These are phyloP conservation scores for Pyrenula massariospora DNA, from an alignment of 495 filamentous ascomycete genomes.

Conservation along the genomic window DNA sequence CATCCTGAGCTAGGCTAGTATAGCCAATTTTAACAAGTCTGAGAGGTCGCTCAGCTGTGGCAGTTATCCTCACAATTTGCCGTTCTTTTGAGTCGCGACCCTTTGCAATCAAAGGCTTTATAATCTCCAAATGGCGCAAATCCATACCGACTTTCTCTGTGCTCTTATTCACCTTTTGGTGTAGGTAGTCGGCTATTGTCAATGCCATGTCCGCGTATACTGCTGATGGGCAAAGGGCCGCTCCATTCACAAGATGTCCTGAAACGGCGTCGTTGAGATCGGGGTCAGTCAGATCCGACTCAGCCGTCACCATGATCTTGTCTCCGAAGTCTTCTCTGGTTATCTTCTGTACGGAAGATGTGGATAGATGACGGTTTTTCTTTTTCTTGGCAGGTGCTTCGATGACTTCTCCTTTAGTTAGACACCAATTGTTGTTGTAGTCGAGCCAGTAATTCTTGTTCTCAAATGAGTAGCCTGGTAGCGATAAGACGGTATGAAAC, in stretches of 20 bases:
- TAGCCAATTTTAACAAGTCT: constrained; percentile 19
- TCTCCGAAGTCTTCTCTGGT: constrained; percentile 43
- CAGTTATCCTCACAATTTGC: constrained; percentile 33
- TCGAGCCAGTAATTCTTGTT: constrained; percentile 76
- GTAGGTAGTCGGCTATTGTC: constrained; percentile 17
- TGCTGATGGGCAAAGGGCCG: constrained; percentile 24
- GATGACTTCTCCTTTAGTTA: constrained; percentile 28
- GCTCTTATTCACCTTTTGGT: constrained; percentile 40
- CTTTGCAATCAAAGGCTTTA: constrained; percentile 49
- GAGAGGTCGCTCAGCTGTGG: constrained; percentile 23
- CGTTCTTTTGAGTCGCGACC: constrained; percentile 20
- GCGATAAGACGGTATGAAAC: constrained; percentile 47
- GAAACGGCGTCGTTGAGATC: constrained; percentile 48
- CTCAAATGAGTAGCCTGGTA: constrained; percentile 70
- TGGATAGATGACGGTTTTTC: constrained; percentile 19
- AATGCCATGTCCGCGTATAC: constrained; percentile 17
- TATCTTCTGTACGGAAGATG: constrained; percentile 34
- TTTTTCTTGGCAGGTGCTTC: constrained; percentile 8
- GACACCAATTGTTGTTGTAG: constrained; percentile 49
- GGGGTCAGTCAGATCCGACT: constrained; percentile 53
- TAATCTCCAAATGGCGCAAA: constrained; percentile 45
- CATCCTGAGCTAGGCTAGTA: constrained; percentile 19
- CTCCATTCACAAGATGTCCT: constrained; percentile 48
- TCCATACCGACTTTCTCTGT: constrained; percentile 36
- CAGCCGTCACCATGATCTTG: constrained; percentile 43